A percentile compares a stretch with the other conserved stretches of the same genome.
phyloP scores from a whole-genome alignment of 805 yeast species.

The Hanseniaspora pseudoguilliermondii region DNA sequence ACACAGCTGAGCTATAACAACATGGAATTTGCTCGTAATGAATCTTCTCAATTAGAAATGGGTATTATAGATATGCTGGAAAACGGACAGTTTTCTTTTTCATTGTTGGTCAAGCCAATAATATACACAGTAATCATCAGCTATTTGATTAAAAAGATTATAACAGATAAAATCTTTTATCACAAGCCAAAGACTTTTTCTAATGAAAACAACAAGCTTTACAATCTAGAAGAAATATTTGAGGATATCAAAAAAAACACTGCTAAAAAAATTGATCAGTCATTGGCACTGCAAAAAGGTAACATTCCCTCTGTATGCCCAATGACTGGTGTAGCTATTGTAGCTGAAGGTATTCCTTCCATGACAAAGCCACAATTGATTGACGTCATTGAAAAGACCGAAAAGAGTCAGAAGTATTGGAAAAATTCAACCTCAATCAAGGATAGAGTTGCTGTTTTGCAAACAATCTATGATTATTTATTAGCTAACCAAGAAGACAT shows the following conservation, averaged over 20 bases:
- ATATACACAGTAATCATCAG: background rate
- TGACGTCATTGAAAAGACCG: slow-evolving; percentile 34
- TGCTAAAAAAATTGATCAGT: background rate
- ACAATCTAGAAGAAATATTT: background rate
- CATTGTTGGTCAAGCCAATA: background rate
- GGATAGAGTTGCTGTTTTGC: slow-evolving; percentile 56
- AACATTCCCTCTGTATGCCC: slow-evolving; percentile 4
- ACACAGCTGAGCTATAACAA: background rate
- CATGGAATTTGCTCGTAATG: background rate
- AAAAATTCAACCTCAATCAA: slow-evolving; percentile 36
- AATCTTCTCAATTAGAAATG: background rate
- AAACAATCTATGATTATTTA: slow-evolving; percentile 59
- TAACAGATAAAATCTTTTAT: background rate
- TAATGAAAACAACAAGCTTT: background rate
- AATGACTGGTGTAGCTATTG: slow-evolving; percentile 4
- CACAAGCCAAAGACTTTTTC: background rate
- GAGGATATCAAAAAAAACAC: background rate
- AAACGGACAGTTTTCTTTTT: background rate
- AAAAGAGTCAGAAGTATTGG: slow-evolving; percentile 27
- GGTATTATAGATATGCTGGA: background rate
- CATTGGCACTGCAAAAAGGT: background rate
- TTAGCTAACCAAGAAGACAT: slow-evolving; percentile 71
- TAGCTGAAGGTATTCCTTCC: slow-evolving; percentile 7
- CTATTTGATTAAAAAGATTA: background rate
- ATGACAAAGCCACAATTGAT: slow-evolving; percentile 63